Base-by-base conservation (phyloP, 2,329 filamentous ascomycete species). In the Colletotrichum sp. region DNA sequence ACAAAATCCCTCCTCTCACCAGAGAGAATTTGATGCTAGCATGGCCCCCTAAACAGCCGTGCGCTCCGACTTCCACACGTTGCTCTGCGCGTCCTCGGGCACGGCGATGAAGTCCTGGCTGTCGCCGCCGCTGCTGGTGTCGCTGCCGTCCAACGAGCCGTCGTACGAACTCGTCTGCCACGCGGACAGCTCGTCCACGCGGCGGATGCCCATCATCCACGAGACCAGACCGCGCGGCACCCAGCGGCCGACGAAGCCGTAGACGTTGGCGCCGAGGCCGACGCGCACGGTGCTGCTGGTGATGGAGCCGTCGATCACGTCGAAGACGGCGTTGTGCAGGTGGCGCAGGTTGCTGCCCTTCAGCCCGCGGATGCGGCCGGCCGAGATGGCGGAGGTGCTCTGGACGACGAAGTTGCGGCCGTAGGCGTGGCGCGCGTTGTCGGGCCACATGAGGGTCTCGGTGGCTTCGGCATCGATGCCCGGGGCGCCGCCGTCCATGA, bases 151-250 rank as follows among this genome's bases (percentile, higher is more conserved):
- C 21, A 78, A 78, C 28, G 84, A 82, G 10, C 78, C 75, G 58
- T 84, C 84, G 61, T 83, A 83, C 7, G 84, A 85, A 78, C 82
- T 85, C 18, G 85, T 85, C 81, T 91, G 89, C 89, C 89, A 91
- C 3, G 87, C 83, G 65, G 87, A 88, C 63, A 92, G 84, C 82
- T 92, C 88, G 70, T 91, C 88, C 18, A 93, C 91, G 72, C 87
- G 87, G 76, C 93, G 88, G 74, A 96, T 91, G 13, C 96, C 96
- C 91, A 99, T 94, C 94, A 99, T 98, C 94, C 95, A 97, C 3
- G 93, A 93, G n/a, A 99, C 94, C 18, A 98, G 83, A 4, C 92
- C 90, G 24, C 91, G 89, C 2, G 97, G 96, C 28, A 94, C 90
- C 91, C 94, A 96, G 52, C 91, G 90, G 8, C 96, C 97, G 9